These are phyloP conservation scores for Tolypocladium guangdongense DNA, from an alignment of 2,329 filamentous ascomycete species.

Conservation along the genomic window DNA sequence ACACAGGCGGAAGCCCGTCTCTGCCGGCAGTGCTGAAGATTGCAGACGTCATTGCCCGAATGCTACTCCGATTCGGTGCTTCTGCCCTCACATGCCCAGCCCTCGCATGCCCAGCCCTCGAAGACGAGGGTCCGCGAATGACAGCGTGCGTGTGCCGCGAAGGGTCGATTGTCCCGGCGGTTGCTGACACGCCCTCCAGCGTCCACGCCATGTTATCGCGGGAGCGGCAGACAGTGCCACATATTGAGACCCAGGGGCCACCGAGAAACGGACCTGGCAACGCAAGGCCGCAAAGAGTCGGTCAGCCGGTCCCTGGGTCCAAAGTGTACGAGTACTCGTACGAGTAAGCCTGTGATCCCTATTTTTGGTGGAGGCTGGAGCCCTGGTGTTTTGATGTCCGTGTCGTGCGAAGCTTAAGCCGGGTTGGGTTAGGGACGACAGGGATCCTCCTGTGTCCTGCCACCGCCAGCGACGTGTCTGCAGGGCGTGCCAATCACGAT, in stretches of 20 bases:
- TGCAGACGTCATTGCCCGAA: background rate
- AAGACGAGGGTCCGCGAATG: no score
- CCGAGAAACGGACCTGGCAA: background rate
- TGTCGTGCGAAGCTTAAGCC: background rate
- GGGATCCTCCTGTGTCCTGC: background rate
- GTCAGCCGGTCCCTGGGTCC: slow-evolving; percentile 1
- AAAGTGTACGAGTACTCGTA: no score
- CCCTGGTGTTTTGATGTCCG: slow-evolving; percentile 1
- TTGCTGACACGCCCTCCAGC: background rate
- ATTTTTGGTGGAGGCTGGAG: slow-evolving; percentile 1
- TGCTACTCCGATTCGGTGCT: background rate
- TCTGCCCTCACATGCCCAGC: background rate
- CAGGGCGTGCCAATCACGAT: slow-evolving; percentile 8
- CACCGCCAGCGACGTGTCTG: slow-evolving; percentile 4
- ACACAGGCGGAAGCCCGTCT: no score
- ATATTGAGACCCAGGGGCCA: background rate
- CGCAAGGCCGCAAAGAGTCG: slow-evolving; percentile 3
- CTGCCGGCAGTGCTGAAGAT: background rate
- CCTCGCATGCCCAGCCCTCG: background rate
- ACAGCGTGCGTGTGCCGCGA: background rate
- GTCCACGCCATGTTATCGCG: background rate
- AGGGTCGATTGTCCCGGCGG: background rate
- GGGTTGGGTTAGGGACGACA: background rate
- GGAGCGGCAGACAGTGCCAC: background rate
- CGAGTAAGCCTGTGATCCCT: background rate